These are phyloP conservation scores for Tetrapisispora iriomotensis DNA, from an alignment of 805 yeast species.

Conservation along the genomic window DNA sequence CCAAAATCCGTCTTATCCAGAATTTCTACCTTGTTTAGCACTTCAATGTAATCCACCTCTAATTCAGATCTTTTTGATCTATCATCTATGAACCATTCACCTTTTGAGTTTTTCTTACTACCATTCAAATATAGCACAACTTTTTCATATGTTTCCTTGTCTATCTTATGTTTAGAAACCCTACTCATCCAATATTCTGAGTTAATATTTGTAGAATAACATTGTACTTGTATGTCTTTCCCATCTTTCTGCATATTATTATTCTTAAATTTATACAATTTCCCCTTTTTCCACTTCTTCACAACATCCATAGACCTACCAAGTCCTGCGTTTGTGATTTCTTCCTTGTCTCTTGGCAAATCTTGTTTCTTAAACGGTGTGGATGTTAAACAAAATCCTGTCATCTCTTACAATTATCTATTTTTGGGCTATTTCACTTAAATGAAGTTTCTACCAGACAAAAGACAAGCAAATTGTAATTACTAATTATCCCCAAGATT, in stretches of 20 bases:
- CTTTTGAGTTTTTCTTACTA: constrained; percentile 10
- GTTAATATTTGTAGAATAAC: constrained; percentile 21
- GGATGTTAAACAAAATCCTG: constrained; percentile 1
- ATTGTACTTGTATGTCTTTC: constrained; percentile 23
- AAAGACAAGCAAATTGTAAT: no score
- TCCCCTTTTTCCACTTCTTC: constrained; percentile 27
- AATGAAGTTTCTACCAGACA: no score
- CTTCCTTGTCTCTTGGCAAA: constrained; percentile 9
- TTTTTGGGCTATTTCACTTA: no score
- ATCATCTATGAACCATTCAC: constrained; percentile 17
- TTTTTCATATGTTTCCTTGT: constrained; percentile 13
- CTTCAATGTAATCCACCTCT: constrained; percentile 31
- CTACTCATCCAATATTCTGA: constrained; percentile 31
- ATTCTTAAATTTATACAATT: constrained; percentile 23
- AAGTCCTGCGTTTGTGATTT: constrained; percentile 17
- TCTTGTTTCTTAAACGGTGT: constrained; percentile 8
- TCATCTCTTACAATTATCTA: not conserved
- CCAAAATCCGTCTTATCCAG: constrained; percentile 12
- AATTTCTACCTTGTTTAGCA: constrained; percentile 20
- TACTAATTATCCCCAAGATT: no score
- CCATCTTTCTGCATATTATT: constrained; percentile 10
- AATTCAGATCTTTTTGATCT: constrained; percentile 24
- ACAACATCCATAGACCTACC: constrained; percentile 16
- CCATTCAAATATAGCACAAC: constrained; percentile 27
- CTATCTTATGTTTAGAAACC: constrained; percentile 17